Evolutionary conservation across 2,329 filamentous ascomycete genomes (phyloP).

Genomic region (Monosporascus sp.): DNA sequence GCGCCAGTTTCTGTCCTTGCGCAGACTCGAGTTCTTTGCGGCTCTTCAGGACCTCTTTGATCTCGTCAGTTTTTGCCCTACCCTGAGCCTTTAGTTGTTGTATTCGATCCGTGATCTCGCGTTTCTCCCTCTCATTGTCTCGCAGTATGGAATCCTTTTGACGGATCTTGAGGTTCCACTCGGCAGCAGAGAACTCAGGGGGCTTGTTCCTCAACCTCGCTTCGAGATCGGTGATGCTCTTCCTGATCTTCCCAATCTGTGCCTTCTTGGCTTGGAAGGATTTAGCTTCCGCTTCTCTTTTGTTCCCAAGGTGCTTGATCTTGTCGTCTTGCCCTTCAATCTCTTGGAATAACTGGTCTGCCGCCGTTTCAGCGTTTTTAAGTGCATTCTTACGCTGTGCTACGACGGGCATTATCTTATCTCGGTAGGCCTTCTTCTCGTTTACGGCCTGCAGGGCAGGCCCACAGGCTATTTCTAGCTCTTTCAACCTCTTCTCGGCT

Average conservation of each 20-base stretch:
- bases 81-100: conserved; percentile 38
- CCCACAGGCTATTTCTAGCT: conserved; percentile 53
- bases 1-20: conserved; percentile 65
- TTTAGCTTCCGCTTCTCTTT: conserved; percentile 47
- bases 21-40: conserved; percentile 64
- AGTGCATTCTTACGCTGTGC: conserved; percentile 49
- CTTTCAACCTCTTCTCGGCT: conserved; percentile 51
- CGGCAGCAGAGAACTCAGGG: conserved; percentile 60
- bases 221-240: conserved; percentile 58
- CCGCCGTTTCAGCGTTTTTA: conserved; percentile 46
- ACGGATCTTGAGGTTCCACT: conserved; percentile 68
- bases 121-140: conserved; percentile 42
- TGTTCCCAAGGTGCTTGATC: conserved; percentile 39
- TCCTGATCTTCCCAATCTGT: conserved; percentile 34
- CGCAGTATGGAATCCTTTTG: conserved; percentile 53
- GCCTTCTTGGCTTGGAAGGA: conserved; percentile 42
- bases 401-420: conserved; percentile 51
- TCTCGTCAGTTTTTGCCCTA: conserved; percentile 32
- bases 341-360: conserved; percentile 35
- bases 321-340: conserved; percentile 34
- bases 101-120: conserved; percentile 28
- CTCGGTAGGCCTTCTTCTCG: conserved; percentile 62
- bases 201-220: conserved; percentile 57
- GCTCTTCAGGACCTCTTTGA: conserved; percentile 38
- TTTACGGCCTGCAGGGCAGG: conserved; percentile 67